These are phyloP conservation scores for Hanseniaspora hatyaiensis DNA, from an alignment of 805 yeast genomes.

Conservation along the genomic window DNA sequence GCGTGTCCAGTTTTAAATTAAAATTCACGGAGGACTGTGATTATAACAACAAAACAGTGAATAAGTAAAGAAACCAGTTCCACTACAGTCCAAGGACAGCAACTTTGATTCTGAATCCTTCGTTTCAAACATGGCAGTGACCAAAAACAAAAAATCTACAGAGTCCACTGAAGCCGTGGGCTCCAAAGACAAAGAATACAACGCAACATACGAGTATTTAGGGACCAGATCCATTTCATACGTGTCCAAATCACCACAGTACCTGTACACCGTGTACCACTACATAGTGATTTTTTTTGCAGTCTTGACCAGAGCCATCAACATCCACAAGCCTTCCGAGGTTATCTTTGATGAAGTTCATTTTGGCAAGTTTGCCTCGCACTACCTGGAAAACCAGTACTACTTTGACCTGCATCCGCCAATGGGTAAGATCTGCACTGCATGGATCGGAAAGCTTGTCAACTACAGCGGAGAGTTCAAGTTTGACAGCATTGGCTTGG, in stretches of 20 bases:
- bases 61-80: too few species aligned
- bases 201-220: slow-evolving; percentile 18
- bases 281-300: slow-evolving; percentile 53
- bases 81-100: too few species aligned
- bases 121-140: background rate
- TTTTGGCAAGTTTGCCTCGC: slow-evolving; percentile 75
- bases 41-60: too few species aligned
- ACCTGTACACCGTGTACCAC: slow-evolving; percentile 39
- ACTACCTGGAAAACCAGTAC: slow-evolving; percentile 78
- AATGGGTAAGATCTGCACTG: slow-evolving; percentile 85
- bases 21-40: too few species aligned
- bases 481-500: slow-evolving; percentile 79
- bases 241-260: slow-evolving; percentile 25
- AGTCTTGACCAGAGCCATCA: slow-evolving; percentile 52
- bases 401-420: slow-evolving; percentile 98
- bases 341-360: slow-evolving; percentile 84
- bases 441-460: slow-evolving; percentile 73
- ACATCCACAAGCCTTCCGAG: slow-evolving; percentile 52
- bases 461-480: slow-evolving; percentile 90
- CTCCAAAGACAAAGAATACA: slow-evolving; percentile 9
- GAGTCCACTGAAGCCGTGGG: background rate
- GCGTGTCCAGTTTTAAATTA: too few species aligned
- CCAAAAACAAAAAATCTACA: background rate
- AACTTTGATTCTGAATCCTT: background rate
- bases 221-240: slow-evolving; percentile 25